Percentiles rank a stretch among this genome's conserved stretches.
These are phyloP conservation scores for Solanum hybrid DNA, from an alignment of 305 asterid species.

Conservation along the genomic window DNA sequence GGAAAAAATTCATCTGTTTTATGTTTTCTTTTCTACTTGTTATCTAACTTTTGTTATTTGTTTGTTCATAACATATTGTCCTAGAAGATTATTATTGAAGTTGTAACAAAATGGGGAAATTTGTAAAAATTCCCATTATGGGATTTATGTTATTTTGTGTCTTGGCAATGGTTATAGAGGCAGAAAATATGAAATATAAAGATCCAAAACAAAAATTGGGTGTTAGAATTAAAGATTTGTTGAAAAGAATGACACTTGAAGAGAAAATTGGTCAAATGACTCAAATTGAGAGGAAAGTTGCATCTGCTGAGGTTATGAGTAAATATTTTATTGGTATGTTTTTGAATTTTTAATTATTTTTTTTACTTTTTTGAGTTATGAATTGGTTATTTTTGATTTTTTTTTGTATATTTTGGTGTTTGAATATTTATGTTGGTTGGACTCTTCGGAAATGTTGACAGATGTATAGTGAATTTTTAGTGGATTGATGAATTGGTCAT, in stretches of 20 bases:
- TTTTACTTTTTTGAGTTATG: neutral
- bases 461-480: neutral
- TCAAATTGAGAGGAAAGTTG: constrained; percentile 32
- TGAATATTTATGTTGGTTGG: neutral
- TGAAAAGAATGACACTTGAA: constrained; percentile 40
- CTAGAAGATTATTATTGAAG: neutral
- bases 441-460: neutral
- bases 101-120: constrained; percentile 5
- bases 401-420: neutral
- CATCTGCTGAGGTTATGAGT: constrained; percentile 19
- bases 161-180: neutral
- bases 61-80: neutral
- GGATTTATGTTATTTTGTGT: constrained; percentile 13
- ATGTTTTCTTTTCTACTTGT: neutral
- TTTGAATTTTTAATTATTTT: neutral
- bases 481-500: neutral
- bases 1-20: neutral
- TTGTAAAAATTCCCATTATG: neutral
- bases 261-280: constrained; percentile 55
- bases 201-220: constrained; percentile 25
- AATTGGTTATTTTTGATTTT: neutral
- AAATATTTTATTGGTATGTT: constrained; percentile 34
- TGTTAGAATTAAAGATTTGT: constrained; percentile 36
- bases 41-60: neutral
- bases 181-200: constrained; percentile 2